Percentiles rank a stretch among this genome's conserved stretches.
Conservation (phyloP, 2,329 filamentous ascomycete species). For the Claviceps paspali region DNA sequence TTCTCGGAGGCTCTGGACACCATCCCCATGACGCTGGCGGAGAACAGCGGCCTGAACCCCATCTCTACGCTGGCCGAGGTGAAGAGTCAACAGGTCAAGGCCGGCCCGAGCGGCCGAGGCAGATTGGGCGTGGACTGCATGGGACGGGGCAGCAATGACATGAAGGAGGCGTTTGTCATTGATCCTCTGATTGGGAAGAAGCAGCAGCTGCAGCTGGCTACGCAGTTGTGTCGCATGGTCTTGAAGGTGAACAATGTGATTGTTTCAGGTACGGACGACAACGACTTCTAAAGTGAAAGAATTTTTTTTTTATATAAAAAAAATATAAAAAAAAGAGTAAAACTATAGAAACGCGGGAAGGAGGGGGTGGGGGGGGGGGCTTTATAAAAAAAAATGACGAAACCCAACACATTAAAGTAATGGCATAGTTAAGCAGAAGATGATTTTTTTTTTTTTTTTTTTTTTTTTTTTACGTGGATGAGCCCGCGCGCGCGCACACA, state of each 20-base stretch:
- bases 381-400: too few relatives aligned
- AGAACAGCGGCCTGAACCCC: conserved; percentile 91
- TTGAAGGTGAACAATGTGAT: conserved; percentile 97
- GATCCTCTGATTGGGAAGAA: conserved; percentile 96
- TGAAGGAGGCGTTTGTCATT: conserved; percentile 96
- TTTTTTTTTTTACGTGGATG: too few relatives aligned
- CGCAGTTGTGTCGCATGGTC: conserved; percentile 95
- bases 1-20: conserved; percentile 91
- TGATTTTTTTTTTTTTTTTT: too few relatives aligned
- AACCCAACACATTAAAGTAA: too few relatives aligned
- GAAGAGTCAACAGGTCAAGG: conserved; percentile 93
- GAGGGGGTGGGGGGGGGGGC: too few relatives aligned
- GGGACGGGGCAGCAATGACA: conserved; percentile 87
- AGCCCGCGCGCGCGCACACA: too few relatives aligned
- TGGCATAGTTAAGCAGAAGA: too few relatives aligned
- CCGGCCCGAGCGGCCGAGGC: conserved; percentile 30
- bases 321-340: too few relatives aligned
- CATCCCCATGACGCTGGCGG: conserved; percentile 86
- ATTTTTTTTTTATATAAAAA: too few relatives aligned
- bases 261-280: conserved; percentile 70
- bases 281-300: conserved; percentile 53
- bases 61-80: conserved; percentile 90
- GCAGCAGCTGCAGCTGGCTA: conserved; percentile 90
- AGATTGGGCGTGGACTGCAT: conserved; percentile 94
- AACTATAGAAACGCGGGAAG: too few relatives aligned